Percentiles rank a stretch among this genome's conserved stretches.
Evolutionary conservation across 768 basidiomycete species (phyloP).

Genomic region (Russula vinacea): DNA sequence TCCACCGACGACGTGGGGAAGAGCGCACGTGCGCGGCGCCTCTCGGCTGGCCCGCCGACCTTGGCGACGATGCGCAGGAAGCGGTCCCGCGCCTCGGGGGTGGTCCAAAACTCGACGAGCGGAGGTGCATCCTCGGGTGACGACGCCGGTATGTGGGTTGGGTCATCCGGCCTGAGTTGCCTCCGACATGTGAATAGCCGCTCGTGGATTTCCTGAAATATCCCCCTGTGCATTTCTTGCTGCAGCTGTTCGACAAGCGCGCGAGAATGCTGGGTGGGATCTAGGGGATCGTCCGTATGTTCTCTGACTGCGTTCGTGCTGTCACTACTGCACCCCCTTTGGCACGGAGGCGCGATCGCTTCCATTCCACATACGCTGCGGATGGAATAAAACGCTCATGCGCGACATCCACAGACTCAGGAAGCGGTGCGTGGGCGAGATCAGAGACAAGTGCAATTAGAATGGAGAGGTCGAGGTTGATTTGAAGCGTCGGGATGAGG

Average conservation of each 20-base stretch:
- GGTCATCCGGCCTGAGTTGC: neutral
- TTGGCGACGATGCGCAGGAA: conserved; percentile 74
- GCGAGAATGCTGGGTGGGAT: conserved; percentile 52
- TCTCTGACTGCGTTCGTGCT: conserved; percentile 10
- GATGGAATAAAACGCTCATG: conserved; percentile 61
- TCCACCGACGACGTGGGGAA: conserved; percentile 39
- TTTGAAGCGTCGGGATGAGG: conserved; percentile 50
- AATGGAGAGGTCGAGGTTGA: conserved; percentile 83
- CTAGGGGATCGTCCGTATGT: conserved; percentile 8
- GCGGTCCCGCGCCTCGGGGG: conserved; percentile 67
- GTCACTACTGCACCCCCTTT: conserved; percentile 30
- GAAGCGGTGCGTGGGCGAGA: conserved; percentile 70
- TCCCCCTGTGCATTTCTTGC: conserved; percentile 65
- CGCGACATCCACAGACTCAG: conserved; percentile 54
- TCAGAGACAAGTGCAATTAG: conserved; percentile 84
- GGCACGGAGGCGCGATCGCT: conserved; percentile 37
- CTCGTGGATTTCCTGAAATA: conserved; percentile 62
- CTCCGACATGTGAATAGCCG: conserved; percentile 37
- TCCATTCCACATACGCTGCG: conserved; percentile 59
- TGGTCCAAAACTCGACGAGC: conserved; percentile 72
- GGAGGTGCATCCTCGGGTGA: conserved; percentile 1
- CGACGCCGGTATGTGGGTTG: neutral
- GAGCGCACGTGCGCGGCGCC: conserved; percentile 57
- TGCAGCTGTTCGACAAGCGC: conserved; percentile 68
- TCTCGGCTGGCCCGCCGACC: conserved; percentile 73